A percentile compares a stretch with the other conserved stretches of the same genome.
These are phyloP conservation scores for Dionaea muscipula DNA, from an alignment of 179 eudicot genomes.

Conservation along the genomic window DNA sequence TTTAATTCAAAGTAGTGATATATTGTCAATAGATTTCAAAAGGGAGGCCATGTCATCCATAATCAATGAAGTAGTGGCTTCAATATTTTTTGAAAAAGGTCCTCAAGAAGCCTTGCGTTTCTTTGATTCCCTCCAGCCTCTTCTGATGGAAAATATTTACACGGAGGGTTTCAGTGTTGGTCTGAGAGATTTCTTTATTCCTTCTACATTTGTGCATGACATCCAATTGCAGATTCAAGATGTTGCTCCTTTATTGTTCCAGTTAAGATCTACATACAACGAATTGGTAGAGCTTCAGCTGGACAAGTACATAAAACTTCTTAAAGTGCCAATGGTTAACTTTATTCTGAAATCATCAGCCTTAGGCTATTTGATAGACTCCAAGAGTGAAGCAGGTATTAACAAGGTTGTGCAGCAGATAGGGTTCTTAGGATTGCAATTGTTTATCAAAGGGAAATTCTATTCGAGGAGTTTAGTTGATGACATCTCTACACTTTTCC, in stretches of 20 bases:
- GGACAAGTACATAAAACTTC: slow-evolving; percentile 36
- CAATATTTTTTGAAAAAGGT: slow-evolving; percentile 59
- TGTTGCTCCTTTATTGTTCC: slow-evolving; percentile 33
- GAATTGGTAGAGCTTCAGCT: slow-evolving; percentile 53
- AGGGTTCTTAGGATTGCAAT: slow-evolving; percentile 69
- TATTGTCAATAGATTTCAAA: slow-evolving; percentile 42
- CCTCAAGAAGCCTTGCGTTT: slow-evolving; percentile 57
- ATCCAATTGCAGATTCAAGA: slow-evolving; percentile 36
- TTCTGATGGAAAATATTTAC: slow-evolving; percentile 69
- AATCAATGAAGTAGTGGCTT: slow-evolving; percentile 55
- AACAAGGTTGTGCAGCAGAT: slow-evolving; percentile 74
- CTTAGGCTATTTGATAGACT: slow-evolving; percentile 59
- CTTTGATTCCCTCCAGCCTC: slow-evolving; percentile 64
- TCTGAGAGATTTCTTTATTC: slow-evolving; percentile 45
- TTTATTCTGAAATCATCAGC: slow-evolving; percentile 54
- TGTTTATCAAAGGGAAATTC: slow-evolving; percentile 60
- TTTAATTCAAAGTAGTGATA: slow-evolving; percentile 39
- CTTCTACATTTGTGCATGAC: slow-evolving; percentile 23
- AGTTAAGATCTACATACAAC: slow-evolving; percentile 38
- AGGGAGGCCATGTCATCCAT: slow-evolving; percentile 46
- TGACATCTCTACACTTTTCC: slow-evolving; percentile 60
- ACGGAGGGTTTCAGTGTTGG: slow-evolving; percentile 70
- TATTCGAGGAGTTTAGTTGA: slow-evolving; percentile 50
- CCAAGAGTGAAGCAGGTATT: slow-evolving; percentile 68
- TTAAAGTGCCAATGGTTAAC: slow-evolving; percentile 38